Evolutionary conservation across 805 yeast species (phyloP).

Genomic region (Yarrowia sp.): DNA sequence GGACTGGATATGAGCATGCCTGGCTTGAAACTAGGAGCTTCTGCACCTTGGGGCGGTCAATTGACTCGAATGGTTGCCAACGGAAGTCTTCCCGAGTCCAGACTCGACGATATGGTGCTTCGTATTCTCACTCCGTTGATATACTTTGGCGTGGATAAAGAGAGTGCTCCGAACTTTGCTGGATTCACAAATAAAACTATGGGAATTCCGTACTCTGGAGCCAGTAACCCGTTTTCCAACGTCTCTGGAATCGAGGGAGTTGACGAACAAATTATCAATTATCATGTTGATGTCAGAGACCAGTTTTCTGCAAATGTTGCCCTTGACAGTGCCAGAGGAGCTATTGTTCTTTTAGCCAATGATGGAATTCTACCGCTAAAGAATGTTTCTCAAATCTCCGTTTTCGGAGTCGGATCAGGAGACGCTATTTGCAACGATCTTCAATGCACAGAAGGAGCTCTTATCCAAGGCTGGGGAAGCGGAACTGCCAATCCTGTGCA

Average conservation of each 20-base stretch:
- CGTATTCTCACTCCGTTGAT: conserved; percentile 51
- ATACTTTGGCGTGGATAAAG: conserved; percentile 31
- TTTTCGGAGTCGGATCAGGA: conserved; percentile 39
- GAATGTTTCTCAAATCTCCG: conserved; percentile 42
- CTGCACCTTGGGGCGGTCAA: conserved; percentile 51
- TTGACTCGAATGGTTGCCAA: conserved; percentile 54
- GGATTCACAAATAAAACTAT: conserved; percentile 56
- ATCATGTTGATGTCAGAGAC: conserved; percentile 53
- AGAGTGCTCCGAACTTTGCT: conserved; percentile 50
- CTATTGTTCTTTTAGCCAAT: conserved; percentile 50
- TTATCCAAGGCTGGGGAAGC: conserved; percentile 64
- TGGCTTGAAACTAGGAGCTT: conserved; percentile 49
- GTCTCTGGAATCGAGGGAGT: too few species aligned
- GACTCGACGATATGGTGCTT: conserved; percentile 61
- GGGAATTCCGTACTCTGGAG: conserved; percentile 35
- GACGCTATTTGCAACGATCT: conserved; percentile 56
- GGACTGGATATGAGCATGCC: conserved; percentile 63
- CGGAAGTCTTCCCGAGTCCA: conserved; percentile 49
- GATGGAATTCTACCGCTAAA: conserved; percentile 49
- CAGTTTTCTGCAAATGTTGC: conserved; percentile 47
- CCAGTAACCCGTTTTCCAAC: conserved; percentile 37
- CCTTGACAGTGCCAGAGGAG: conserved; percentile 53
- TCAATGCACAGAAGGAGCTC: conserved; percentile 50
- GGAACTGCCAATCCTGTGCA: conserved; percentile 55
- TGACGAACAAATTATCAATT: conserved; percentile 41